A percentile compares a stretch with the other conserved stretches of the same genome.
Conservation (phyloP, 768 basidiomycete species). For the Guyanaporus albipodus region DNA sequence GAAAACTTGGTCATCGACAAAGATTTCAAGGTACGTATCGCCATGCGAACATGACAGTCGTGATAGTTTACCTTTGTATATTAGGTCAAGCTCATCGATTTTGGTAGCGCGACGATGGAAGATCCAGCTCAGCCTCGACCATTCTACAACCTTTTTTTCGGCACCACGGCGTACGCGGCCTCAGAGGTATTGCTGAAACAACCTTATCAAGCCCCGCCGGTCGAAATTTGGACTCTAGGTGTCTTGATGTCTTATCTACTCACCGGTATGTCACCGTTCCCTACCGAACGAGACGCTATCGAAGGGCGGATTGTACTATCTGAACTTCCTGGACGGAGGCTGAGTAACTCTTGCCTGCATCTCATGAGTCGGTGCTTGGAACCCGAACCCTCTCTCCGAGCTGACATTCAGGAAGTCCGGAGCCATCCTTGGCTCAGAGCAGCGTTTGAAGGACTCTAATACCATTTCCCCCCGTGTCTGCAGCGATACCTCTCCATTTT, state of each 20-base stretch:
- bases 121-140: constrained; percentile 62
- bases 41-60: neutral
- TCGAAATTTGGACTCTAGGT: constrained; percentile 95
- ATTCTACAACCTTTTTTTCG: constrained; percentile 78
- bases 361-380: constrained; percentile 79
- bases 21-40: constrained; percentile 55
- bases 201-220: constrained; percentile 88
- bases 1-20: constrained; percentile 86
- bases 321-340: constrained; percentile 33
- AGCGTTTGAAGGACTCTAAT: constrained; percentile 20
- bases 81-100: constrained; percentile 93
- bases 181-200: constrained; percentile 89
- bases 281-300: constrained; percentile 76
- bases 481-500: constrained; percentile 13
- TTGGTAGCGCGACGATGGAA: constrained; percentile 81
- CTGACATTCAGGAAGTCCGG: constrained; percentile 77
- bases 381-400: constrained; percentile 74
- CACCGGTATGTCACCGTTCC: constrained; percentile 90
- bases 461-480: neutral
- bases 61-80: constrained; percentile 10
- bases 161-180: constrained; percentile 93
- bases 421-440: constrained; percentile 75
- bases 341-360: constrained; percentile 50
- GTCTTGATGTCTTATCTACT: constrained; percentile 93
- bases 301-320: constrained; percentile 57